Base-by-base conservation (phyloP, 2,329 filamentous ascomycete genomes). In the Diaporthe amygdali region DNA sequence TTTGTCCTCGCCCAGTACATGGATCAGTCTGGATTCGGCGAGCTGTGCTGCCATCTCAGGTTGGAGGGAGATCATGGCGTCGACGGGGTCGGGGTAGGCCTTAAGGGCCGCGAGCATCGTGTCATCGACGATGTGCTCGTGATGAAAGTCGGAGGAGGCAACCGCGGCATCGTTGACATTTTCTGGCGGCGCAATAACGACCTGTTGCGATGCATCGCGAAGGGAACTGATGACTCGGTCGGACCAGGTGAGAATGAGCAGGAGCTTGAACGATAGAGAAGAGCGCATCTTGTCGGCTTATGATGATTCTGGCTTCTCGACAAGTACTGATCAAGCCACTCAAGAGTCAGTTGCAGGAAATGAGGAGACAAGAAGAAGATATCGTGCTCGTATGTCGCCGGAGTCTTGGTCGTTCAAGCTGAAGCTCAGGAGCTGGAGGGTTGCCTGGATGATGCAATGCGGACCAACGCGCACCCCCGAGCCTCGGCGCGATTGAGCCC, bases 1-100 rank as follows among this genome's bases (percentile, higher is more conserved):
- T 75, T 81, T 91, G 75, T 91, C 84, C 69, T 89, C 89, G 5
- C 91, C 91, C 5, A 87, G 85, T 25, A 93, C 81, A 80, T 93
- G 91, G 71, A 94, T 88, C 30, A 93, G 82, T 74, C 84, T 88
- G 70, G 84, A 83, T 74, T 88, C 85, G 27, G 75, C 34, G 8
- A 73, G 69, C n/a, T 71, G 51, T 17, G 44, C 69, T 27, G 71
- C 69, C 59, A 69, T 22, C 8, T 69, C 71, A 6, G 71, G 71
- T 30, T 63, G 71, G 15, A 73, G 56, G n/a, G 59, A 69, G 39
- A 69, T 51, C 34, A 73, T 30, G 32, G 71, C 71, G 14, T 69
- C 66, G 15, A 73, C 69, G 0, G 69, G 71, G 30, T 71, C 69
- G 17, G 49, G 5, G 27, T 73, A 34, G 2, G 66, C 59, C 10